Evolutionary conservation across 2,329 filamentous ascomycete species (phyloP).

Genomic region (Corniculantispora saksenae): DNA sequence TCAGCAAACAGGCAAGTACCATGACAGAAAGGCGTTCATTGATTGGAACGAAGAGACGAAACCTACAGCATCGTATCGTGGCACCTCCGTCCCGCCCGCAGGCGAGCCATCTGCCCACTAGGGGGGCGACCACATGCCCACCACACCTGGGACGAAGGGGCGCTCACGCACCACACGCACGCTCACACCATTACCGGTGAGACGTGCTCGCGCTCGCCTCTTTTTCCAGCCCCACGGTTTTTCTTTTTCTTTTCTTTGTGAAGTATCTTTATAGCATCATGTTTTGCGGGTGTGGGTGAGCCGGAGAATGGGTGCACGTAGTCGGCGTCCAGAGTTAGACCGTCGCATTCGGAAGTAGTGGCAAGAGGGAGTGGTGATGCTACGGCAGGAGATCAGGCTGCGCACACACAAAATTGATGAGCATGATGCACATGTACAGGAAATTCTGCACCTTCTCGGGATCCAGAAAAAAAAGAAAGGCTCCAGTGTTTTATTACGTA

Average conservation of each 20-base stretch:
- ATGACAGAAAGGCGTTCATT: not conserved
- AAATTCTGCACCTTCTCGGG: not conserved
- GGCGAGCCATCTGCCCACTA: not conserved
- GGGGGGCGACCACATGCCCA: constrained; percentile 15
- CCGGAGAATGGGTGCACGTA: not conserved
- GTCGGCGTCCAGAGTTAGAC: not conserved
- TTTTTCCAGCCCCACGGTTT: not conserved
- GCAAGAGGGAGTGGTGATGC: not conserved
- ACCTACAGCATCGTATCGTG: constrained; percentile 21
- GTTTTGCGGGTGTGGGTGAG: not conserved
- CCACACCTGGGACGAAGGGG: constrained; percentile 6
- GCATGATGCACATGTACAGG: not conserved
- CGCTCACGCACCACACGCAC: constrained; percentile 2
- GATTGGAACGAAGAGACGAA: constrained; percentile 1
- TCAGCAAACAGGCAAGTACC: not conserved
- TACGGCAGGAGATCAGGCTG: not conserved
- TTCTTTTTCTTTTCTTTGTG: not conserved
- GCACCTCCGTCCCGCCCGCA: not conserved
- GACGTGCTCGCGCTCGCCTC: not conserved
- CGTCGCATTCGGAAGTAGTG: not conserved
- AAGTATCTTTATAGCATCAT: not conserved
- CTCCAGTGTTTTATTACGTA: constrained; percentile 12
- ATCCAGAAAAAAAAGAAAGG: not conserved
- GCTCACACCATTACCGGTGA: not conserved
- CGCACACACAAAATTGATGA: not conserved